Conservation (phyloP, 108 stramenopile species). For the Chaetoceros tenuissimus region DNA sequence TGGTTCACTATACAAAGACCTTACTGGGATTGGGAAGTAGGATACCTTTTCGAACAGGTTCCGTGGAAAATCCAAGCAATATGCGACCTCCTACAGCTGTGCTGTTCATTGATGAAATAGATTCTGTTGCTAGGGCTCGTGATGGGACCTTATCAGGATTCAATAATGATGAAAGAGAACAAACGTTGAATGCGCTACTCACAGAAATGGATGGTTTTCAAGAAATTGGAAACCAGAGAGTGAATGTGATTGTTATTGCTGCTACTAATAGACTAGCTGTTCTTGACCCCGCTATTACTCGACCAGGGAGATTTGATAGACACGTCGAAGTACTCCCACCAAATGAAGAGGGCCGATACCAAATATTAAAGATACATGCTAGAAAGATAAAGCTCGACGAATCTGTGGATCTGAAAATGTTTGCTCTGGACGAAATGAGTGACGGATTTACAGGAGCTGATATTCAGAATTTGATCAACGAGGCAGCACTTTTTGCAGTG, state of each 20-base stretch:
- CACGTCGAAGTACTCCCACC: constrained; percentile 85
- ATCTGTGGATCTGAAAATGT: constrained; percentile 30
- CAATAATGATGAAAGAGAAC: constrained; percentile 89
- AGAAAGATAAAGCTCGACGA: constrained; percentile 33
- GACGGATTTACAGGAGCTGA: constrained; percentile 69
- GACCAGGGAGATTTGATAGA: constrained; percentile 90
- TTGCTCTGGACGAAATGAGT: constrained; percentile 29
- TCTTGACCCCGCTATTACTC: constrained; percentile 90
- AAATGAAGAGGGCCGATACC: constrained; percentile 67
- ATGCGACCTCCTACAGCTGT: constrained; percentile 57
- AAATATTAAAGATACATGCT: constrained; percentile 83
- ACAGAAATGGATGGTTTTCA: constrained; percentile 96
- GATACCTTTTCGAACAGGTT: background rate
- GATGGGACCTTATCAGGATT: constrained; percentile 27
- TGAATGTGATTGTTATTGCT: constrained; percentile 86
- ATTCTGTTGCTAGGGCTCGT: constrained; percentile 82
- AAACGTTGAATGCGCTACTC: constrained; percentile 91
- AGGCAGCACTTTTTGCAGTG: constrained; percentile 71
- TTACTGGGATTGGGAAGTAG: background rate
- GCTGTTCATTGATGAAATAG: constrained; percentile 97
- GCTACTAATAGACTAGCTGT: constrained; percentile 86
- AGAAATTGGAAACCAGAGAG: constrained; percentile 11
- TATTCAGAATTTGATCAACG: constrained; percentile 64
- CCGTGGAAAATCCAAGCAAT: constrained; percentile 1
- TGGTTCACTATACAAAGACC: background rate